Evolutionary conservation across 305 asterid genomes (phyloP).

Genomic region (Rubia occidens): DNA sequence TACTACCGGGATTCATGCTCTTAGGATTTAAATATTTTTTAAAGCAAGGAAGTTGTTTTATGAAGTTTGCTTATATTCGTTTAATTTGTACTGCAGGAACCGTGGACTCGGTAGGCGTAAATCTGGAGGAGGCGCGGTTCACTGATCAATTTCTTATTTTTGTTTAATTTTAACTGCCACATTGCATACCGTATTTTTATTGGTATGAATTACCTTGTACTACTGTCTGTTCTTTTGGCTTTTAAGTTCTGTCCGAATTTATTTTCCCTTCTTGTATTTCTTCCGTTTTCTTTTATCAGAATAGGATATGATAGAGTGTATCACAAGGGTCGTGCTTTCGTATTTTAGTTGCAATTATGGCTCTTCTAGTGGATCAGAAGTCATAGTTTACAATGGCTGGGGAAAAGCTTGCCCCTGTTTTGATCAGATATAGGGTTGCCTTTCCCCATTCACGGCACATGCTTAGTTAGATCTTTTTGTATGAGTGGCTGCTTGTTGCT

Average conservation of each 20-base stretch:
- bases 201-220: neutral
- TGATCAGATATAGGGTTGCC: neutral
- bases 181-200: neutral
- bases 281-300: neutral
- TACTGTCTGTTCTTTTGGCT: neutral
- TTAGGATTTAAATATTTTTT: neutral
- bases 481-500: neutral
- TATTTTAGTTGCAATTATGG: neutral
- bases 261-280: neutral
- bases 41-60: neutral
- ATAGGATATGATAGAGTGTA: too few species aligned
- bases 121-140: constrained; percentile 59
- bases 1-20: constrained; percentile 11
- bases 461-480: neutral
- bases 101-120: constrained; percentile 68
- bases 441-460: neutral
- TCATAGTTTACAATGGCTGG: neutral
- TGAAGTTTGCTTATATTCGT: constrained; percentile 13
- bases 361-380: neutral
- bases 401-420: neutral
- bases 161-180: neutral
- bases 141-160: neutral
- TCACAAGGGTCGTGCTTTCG: neutral
- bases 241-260: neutral
- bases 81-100: constrained; percentile 36